These are phyloP conservation scores for Emergomyces africanus DNA, from an alignment of 2,329 filamentous ascomycete genomes.

Conservation along the genomic window DNA sequence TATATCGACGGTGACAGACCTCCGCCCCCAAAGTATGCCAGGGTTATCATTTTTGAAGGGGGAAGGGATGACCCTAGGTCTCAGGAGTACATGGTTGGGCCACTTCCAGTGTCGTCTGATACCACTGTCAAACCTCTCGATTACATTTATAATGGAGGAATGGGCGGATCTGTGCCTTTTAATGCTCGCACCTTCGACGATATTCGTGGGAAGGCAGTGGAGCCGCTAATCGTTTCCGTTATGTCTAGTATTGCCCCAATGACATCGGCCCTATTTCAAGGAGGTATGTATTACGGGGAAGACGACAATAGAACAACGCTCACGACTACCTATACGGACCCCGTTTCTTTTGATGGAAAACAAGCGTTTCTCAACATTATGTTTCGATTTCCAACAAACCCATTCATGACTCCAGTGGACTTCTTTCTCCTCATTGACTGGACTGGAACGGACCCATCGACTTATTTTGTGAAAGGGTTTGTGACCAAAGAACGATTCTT, in stretches of 20 bases:
- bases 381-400: slow-evolving; percentile 29
- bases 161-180: slow-evolving; percentile 14
- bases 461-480: slow-evolving; percentile 32
- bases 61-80: slow-evolving; percentile 31
- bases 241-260: slow-evolving; percentile 37
- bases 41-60: slow-evolving; percentile 36
- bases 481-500: slow-evolving; percentile 33
- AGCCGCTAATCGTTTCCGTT: slow-evolving; percentile 25
- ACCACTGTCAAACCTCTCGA: slow-evolving; percentile 30
- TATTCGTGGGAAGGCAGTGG: slow-evolving; percentile 16
- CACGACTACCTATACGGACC: slow-evolving; percentile 20
- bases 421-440: slow-evolving; percentile 35
- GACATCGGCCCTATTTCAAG: slow-evolving; percentile 27
- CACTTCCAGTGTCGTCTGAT: slow-evolving; percentile 30
- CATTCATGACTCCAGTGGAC: slow-evolving; percentile 33
- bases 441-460: slow-evolving; percentile 31
- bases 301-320: slow-evolving; percentile 14
- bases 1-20: slow-evolving; percentile 30
- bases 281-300: slow-evolving; percentile 16
- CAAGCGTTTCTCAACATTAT: slow-evolving; percentile 30
- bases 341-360: slow-evolving; percentile 29
- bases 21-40: slow-evolving; percentile 32
- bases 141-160: slow-evolving; percentile 35
- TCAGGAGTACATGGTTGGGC: slow-evolving; percentile 39
- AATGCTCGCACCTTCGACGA: slow-evolving; percentile 17